A percentile compares a stretch with the other conserved stretches of the same genome.
These are phyloP conservation scores for Colletotrichum costaricense DNA, from an alignment of 2,329 filamentous ascomycete species.

Conservation along the genomic window DNA sequence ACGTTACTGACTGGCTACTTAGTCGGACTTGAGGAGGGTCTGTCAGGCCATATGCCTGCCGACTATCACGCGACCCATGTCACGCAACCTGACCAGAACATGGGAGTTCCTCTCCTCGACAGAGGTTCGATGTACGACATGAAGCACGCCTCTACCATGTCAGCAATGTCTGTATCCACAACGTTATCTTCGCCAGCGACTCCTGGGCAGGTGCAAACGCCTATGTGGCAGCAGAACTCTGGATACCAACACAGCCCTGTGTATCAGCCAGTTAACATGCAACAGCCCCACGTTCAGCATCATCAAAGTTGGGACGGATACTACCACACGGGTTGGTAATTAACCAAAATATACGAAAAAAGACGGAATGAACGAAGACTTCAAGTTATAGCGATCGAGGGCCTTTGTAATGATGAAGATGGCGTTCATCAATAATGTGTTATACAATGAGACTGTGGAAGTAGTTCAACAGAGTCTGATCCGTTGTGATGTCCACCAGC, in stretches of 20 bases:
- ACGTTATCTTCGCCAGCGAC: neutral
- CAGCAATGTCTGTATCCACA: neutral
- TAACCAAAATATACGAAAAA: neutral
- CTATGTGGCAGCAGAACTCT: neutral
- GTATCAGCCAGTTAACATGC: constrained; percentile 10
- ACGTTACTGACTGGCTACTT: neutral
- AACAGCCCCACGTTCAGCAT: neutral
- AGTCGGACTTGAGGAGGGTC: constrained; percentile 32
- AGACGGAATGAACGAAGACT: neutral
- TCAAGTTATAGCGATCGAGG: neutral
- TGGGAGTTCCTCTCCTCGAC: constrained; percentile 23
- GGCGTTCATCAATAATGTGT: neutral
- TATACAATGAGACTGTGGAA: neutral
- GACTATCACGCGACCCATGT: constrained; percentile 24
- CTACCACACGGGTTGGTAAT: constrained; percentile 3
- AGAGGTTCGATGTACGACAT: neutral
- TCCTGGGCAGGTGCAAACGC: neutral
- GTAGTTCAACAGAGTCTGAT: neutral
- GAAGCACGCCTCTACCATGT: constrained; percentile 3
- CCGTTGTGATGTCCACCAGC: too few relatives aligned
- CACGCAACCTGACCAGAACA: constrained; percentile 2
- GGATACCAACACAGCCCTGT: neutral
- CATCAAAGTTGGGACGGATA: constrained; percentile 10
- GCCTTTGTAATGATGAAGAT: neutral
- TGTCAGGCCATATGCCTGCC: constrained; percentile 31